Evolutionary conservation across 345 rosid genomes (phyloP).

Genomic region (Physaria fendleri): DNA sequence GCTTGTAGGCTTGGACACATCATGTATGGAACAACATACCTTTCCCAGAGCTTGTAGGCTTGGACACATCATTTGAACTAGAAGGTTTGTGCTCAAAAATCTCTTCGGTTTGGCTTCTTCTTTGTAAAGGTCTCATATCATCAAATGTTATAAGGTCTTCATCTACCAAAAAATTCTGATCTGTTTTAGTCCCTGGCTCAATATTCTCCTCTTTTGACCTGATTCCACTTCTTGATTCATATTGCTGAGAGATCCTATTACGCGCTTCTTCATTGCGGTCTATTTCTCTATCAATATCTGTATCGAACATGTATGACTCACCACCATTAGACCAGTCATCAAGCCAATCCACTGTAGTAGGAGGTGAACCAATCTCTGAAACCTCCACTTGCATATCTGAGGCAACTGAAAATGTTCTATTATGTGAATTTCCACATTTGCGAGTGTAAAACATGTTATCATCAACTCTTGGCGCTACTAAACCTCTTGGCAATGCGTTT

Average conservation of each 20-base stretch:
- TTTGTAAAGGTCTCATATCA: not conserved
- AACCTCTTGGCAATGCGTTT: conserved; percentile 37
- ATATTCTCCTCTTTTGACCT: conserved; percentile 9
- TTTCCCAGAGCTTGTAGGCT: conserved; percentile 1
- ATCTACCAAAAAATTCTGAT: not conserved
- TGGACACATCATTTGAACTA: not conserved
- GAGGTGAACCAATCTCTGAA: conserved; percentile 81
- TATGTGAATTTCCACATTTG: conserved; percentile 14
- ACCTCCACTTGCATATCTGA: conserved; percentile 97
- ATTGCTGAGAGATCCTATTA: not conserved
- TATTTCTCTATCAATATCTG: conserved; percentile 48
- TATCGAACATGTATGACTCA: conserved; percentile 53
- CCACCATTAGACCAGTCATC: conserved; percentile 50
- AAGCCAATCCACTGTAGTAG: conserved; percentile 45
- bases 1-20: conserved; percentile 5
- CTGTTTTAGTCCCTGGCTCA: not conserved
- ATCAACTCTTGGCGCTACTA: conserved; percentile 33
- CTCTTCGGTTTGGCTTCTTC: not conserved
- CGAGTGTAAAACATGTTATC: conserved; percentile 32
- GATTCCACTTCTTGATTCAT: conserved; percentile 16
- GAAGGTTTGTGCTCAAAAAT: not conserved
- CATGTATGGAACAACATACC: no score
- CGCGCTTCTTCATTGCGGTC: conserved; percentile 12
- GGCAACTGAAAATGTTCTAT: conserved; percentile 62
- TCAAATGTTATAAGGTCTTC: not conserved